Evolutionary conservation across 768 basidiomycete species (phyloP).

Genomic region (Macrolepiota fuliginosa): DNA sequence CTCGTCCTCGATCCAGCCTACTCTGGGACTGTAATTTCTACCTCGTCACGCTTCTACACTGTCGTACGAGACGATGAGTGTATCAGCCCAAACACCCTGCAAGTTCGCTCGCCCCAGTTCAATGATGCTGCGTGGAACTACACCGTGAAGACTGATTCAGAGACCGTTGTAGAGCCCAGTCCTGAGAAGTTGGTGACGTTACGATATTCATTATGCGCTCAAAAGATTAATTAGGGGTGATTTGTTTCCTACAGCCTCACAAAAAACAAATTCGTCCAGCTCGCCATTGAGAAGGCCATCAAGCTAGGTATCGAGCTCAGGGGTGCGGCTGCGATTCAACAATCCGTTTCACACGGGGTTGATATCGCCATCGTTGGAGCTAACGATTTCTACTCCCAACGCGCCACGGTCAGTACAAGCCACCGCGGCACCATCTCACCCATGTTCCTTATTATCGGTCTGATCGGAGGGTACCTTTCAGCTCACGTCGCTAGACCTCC

Average conservation of each 20-base stretch:
- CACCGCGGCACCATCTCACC: constrained; percentile 1
- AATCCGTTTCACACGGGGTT: constrained; percentile 50
- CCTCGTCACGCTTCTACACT: constrained; percentile 93
- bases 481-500: constrained; percentile 63
- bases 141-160: constrained; percentile 39
- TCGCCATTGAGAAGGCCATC: constrained; percentile 80
- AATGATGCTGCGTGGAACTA: constrained; percentile 78
- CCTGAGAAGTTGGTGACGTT: constrained; percentile 36
- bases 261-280: constrained; percentile 90
- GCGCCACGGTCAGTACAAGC: constrained; percentile 60
- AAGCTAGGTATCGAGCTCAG: constrained; percentile 62
- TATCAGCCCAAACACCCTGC: constrained; percentile 42
- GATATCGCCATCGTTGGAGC: constrained; percentile 86
- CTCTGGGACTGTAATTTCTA: constrained; percentile 86
- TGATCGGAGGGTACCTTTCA: constrained; percentile 25
- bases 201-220: constrained; percentile 11
- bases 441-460: not conserved
- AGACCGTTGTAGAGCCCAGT: constrained; percentile 30
- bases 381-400: constrained; percentile 98
- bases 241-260: constrained; percentile 32
- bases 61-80: constrained; percentile 46
- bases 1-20: constrained; percentile 89
- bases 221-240: constrained; percentile 11
- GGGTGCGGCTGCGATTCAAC: constrained; percentile 38
- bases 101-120: constrained; percentile 91